Conservation (phyloP, 495 filamentous ascomycete species). For the Lasiosphaeria ovina region DNA sequence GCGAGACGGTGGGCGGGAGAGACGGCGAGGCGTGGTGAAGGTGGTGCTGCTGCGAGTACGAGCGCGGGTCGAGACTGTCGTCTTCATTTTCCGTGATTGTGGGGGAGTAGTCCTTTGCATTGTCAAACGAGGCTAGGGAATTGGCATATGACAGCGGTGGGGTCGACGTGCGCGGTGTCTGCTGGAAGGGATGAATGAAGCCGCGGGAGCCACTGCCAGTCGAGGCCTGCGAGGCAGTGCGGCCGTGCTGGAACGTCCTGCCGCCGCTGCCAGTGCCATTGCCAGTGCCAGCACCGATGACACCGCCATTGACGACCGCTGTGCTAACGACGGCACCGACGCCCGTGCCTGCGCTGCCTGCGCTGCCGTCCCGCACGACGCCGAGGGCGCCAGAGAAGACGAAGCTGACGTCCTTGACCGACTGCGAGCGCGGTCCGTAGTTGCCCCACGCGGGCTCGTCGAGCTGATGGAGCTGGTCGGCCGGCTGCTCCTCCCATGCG, state of each 20-base stretch:
- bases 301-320: neutral
- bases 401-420: conserved; percentile 34
- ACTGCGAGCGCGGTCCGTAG: conserved; percentile 17
- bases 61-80: conserved; percentile 26
- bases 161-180: conserved; percentile 56
- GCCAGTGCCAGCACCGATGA: conserved; percentile 4
- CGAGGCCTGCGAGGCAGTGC: conserved; percentile 52
- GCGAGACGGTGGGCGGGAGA: conserved; percentile 16
- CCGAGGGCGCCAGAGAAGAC: conserved; percentile 13
- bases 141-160: conserved; percentile 54
- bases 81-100: conserved; percentile 52
- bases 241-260: conserved; percentile 44
- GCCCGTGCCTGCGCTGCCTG: neutral
- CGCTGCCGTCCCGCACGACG: conserved; percentile 5
- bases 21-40: neutral
- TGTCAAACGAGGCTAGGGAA: conserved; percentile 48
- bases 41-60: conserved; percentile 3
- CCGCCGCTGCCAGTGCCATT: conserved; percentile 18
- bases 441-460: conserved; percentile 22
- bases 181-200: conserved; percentile 58
- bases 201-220: conserved; percentile 42
- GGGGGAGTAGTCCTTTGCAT: conserved; percentile 43
- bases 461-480: conserved; percentile 32
- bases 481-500: conserved; percentile 48
- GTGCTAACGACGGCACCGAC: neutral